Base-by-base conservation (phyloP, 176 grass and related monocot genomes). In the Oryza longistaminata region DNA sequence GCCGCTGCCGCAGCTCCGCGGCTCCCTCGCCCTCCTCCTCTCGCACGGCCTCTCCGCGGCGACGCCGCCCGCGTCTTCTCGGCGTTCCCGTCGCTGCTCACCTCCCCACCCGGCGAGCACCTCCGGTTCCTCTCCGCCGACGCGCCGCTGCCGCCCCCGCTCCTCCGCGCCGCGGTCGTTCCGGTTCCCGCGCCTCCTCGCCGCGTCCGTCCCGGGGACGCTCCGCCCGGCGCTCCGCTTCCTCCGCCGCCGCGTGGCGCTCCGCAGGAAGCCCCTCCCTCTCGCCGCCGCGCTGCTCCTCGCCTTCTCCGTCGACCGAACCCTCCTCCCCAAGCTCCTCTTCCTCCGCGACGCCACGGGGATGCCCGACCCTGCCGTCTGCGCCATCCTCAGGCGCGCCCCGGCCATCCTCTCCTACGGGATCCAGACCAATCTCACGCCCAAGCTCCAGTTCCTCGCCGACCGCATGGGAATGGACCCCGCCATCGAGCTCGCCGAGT, bases 361-460 rank as follows among this genome's bases (percentile, higher is more conserved):
- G 7, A 74, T 94, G 61, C 72, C 87, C 3, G 77, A 87, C 16
- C 58, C 84, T 0, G 88, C 93, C 15, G 65, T 93, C 65, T 90
- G 86, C 74, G 44, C 17, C 9, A 55, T 97, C 12, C 66, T 94
- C 68, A 42, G 71, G 15, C 89, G 91, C 29, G 90, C 80, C 17
- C 92, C 95, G 7, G 89, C 83, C 50, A 80, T 97, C 33, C 88
- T 97, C 84, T 91, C 92, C 50, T 97, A 91, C 45, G 88, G 88
- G 24, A 90, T 97, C 26, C 68, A 90, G 60, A 89, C 81, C 60
- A 97, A 94, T 24, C 91, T 93, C 50, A 79, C 27, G 25, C 95
- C 92, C 52, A 97, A 97, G 77, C 67, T 89, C 35, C 71, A 21
- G 39, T 95, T 91, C 82, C 86, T 95, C 29, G 12, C 81, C 6